phyloP scores from a whole-genome alignment of 2,329 filamentous ascomycete species.

The Beauveria sp. region DNA sequence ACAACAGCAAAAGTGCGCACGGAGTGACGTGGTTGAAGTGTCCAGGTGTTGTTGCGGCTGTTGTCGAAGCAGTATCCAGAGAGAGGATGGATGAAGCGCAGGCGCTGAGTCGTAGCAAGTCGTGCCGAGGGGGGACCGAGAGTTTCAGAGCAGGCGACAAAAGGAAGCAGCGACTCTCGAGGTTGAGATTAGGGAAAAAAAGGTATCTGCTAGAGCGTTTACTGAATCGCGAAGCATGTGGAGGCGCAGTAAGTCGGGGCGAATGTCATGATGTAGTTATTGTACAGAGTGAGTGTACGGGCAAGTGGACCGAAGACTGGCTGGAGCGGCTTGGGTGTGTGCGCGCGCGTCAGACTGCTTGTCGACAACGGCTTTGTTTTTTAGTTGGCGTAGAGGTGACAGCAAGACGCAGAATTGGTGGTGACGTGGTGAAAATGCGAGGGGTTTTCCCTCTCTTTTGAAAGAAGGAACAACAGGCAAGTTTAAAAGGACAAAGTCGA shows the following conservation, averaged over 20 bases:
- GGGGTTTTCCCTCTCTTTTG: no score
- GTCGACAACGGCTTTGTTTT: neutral
- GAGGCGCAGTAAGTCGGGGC: neutral
- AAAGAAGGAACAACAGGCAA: no score
- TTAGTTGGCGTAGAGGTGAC: no score
- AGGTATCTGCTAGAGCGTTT: neutral
- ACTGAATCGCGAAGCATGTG: neutral
- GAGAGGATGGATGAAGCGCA: no score
- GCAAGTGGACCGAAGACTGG: neutral
- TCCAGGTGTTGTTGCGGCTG: no score
- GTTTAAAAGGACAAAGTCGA: no score
- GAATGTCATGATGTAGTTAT: conserved; percentile 7
- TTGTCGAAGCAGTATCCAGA: no score
- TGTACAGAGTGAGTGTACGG: neutral
- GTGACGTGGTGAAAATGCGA: no score
- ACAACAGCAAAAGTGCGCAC: no score
- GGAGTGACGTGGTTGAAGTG: no score
- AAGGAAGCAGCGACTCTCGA: neutral
- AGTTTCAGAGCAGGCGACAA: neutral
- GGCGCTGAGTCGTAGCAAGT: neutral
- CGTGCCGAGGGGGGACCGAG: neutral
- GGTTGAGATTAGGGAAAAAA: neutral
- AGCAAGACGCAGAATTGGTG: no score
- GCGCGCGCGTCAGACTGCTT: neutral
- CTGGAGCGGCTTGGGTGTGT: neutral